These are phyloP conservation scores for Hypoxylon sp. DNA, from an alignment of 2,329 filamentous ascomycete genomes.

Conservation along the genomic window DNA sequence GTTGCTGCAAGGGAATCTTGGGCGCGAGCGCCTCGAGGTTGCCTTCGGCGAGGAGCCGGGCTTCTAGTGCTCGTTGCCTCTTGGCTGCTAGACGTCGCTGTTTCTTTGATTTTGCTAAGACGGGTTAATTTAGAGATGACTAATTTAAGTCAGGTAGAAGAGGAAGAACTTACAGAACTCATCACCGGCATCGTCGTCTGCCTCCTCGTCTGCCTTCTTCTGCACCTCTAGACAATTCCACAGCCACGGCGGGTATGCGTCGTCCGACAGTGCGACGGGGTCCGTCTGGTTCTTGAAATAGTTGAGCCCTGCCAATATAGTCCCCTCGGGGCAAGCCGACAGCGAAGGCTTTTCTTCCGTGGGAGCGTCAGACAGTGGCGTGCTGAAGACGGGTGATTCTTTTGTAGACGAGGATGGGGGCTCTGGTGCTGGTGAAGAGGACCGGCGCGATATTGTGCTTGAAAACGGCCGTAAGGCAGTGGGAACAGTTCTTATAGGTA, in stretches of 20 bases:
- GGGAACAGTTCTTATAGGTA: constrained; percentile 36
- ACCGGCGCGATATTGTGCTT: constrained; percentile 53
- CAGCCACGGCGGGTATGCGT: constrained; percentile 85
- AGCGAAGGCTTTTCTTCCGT: constrained; percentile 46
- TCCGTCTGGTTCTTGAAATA: constrained; percentile 81
- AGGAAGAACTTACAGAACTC: constrained; percentile 78
- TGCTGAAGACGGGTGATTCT: constrained; percentile 48
- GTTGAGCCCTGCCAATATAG: constrained; percentile 80
- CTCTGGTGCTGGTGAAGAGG: constrained; percentile 57
- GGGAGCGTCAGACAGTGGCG: constrained; percentile 49
- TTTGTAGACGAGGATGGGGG: constrained; percentile 50
- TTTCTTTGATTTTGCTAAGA: constrained; percentile 85
- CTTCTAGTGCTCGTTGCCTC: constrained; percentile 70
- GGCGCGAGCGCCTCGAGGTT: constrained; percentile 75
- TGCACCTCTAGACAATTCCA: constrained; percentile 79
- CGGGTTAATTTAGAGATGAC: constrained; percentile 20
- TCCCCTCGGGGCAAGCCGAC: constrained; percentile 76
- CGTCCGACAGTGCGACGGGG: constrained; percentile 80
- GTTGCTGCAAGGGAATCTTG: constrained; percentile 82
- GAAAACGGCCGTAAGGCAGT: constrained; percentile 59
- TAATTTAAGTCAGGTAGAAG: background rate
- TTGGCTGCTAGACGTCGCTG: constrained; percentile 80
- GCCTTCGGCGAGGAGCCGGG: constrained; percentile 73
- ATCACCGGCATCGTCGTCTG: constrained; percentile 74
- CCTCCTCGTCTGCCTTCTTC: constrained; percentile 66